Conservation (phyloP, 139 green algal species). For the Desmodesmus armatus region DNA sequence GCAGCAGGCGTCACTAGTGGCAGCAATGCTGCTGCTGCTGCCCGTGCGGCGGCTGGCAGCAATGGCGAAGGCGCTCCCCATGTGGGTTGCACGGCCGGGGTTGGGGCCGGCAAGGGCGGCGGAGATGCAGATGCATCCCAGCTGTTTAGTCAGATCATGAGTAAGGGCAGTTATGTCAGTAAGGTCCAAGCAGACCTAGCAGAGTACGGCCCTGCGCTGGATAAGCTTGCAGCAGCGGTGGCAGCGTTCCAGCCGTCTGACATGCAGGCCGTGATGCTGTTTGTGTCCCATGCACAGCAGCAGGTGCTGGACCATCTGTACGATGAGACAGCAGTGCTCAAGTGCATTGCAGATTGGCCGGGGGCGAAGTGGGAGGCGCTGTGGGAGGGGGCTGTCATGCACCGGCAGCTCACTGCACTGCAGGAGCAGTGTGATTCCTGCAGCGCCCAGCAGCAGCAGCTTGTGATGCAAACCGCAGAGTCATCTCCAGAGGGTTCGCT, state of each 20-base stretch:
- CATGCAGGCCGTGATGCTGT: conserved; percentile 25
- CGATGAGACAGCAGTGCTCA: conserved; percentile 32
- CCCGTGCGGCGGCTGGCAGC: conserved; percentile 4
- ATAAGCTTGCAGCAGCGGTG: background rate
- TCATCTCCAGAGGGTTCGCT: background rate
- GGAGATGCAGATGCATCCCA: conserved; percentile 8
- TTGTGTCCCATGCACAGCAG: conserved; percentile 13
- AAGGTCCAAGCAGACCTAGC: conserved; percentile 23
- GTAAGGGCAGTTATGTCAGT: background rate
- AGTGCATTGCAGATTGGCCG: conserved; percentile 29
- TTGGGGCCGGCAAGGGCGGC: background rate
- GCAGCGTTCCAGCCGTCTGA: conserved; percentile 9
- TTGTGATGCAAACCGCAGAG: background rate
- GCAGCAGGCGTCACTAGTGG: conserved; percentile 12
- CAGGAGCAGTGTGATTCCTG: background rate
- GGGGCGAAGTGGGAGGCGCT: conserved; percentile 38
- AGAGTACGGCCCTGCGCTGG: background rate
- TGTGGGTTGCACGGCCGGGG: conserved; percentile 25
- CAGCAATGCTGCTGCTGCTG: too few relatives aligned
- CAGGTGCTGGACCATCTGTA: conserved; percentile 36
- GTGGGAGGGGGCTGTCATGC: conserved; percentile 22
- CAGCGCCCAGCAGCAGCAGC: background rate
- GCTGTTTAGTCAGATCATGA: conserved; percentile 45
- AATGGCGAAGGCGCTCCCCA: background rate
- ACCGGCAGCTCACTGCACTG: conserved; percentile 8